A percentile compares a stretch with the other conserved stretches of the same genome.
These are phyloP conservation scores for Panicum miliaceum DNA, from an alignment of 176 grass and related monocot genomes.

Conservation along the genomic window DNA sequence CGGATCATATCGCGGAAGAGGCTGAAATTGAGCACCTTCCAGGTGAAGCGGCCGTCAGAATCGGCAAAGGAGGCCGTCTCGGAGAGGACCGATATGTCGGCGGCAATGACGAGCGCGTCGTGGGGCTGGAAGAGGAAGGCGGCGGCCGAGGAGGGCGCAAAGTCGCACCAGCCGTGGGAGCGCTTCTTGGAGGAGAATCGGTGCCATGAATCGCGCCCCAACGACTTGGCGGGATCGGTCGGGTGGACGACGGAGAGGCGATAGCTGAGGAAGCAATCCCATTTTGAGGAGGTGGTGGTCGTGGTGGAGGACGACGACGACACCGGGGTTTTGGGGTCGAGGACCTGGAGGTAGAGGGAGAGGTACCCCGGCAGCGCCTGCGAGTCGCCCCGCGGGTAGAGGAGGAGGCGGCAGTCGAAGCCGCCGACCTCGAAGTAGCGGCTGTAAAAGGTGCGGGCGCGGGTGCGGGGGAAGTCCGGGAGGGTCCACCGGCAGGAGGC, in stretches of 20 bases:
- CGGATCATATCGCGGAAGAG: constrained; percentile 86
- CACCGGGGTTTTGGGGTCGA: constrained; percentile 82
- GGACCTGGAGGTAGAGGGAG: constrained; percentile 92
- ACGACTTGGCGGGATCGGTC: constrained; percentile 61
- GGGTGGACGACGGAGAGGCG: constrained; percentile 74
- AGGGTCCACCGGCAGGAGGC: constrained; percentile 90
- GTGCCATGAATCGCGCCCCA: constrained; percentile 86
- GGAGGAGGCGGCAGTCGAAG: constrained; percentile 92
- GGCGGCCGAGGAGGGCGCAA: constrained; percentile 61
- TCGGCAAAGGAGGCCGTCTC: constrained; percentile 65
- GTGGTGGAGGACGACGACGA: constrained; percentile 65
- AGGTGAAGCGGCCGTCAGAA: constrained; percentile 81
- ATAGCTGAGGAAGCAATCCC: constrained; percentile 92
- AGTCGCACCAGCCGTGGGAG: constrained; percentile 95
- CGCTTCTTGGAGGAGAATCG: constrained; percentile 96
- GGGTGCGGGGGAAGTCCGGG: constrained; percentile 72
- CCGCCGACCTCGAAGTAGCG: constrained; percentile 91
- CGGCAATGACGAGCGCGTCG: constrained; percentile 69
- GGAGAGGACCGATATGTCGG: constrained; percentile 80
- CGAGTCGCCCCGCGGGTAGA: constrained; percentile 89
- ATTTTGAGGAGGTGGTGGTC: constrained; percentile 66
- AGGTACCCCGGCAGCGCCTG: constrained; percentile 85
- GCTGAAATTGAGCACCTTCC: constrained; percentile 86
- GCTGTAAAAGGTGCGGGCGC: constrained; percentile 80
- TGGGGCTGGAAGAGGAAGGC: constrained; percentile 58